Base-by-base conservation (phyloP, 208 protist genomes). In the Crithidia brevicula region DNA sequence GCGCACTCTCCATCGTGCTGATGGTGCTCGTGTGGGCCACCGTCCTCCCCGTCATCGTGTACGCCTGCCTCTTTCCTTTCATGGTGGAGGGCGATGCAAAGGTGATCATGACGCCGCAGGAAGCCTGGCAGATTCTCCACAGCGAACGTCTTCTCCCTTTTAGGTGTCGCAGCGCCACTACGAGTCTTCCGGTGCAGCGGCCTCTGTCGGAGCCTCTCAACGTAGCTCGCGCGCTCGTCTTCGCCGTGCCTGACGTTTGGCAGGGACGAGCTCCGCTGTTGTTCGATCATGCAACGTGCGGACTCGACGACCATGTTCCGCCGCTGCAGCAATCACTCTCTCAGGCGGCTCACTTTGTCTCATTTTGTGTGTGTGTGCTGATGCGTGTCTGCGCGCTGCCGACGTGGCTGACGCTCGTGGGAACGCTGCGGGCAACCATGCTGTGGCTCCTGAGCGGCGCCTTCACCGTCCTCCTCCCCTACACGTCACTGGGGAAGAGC, bases 31-130 rank as follows among this genome's bases (percentile, higher is more conserved):
- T 54, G 10, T 73, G 67, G 67, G 49, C 22, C n/a, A 38, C 25
- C 33, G 49, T 66, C 2, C 34, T 73, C 13, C 67, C 67, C 28
- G 20, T 40, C 20, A 20, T 73, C 18, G 58, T 53, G 28, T 73
- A 73, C 40, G 36, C 15, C 15, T 73, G 67, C 23, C 67, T 73
- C 13, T 66, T 65, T 15, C 67, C 67, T 4, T 73, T 73, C 31
- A 60, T 66, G 23, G 58, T 46, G 11, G 67, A 73, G 67, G 58
- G 58, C 0, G 67, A 73, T 31, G 42, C 59, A 16, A 54, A 46
- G n/a, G 40, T 52, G 9, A 3, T 73, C 1, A 73, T 73, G 67
- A 22, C 40, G 30, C 56, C 56, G 33, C 36, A 49, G 22, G 58
- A 73, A 20, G 67, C 58, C 20, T 60, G 45, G 67, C 33, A 53